phyloP scores from a whole-genome alignment of 73 alveolate genomes.

The Urostyla sp. region DNA sequence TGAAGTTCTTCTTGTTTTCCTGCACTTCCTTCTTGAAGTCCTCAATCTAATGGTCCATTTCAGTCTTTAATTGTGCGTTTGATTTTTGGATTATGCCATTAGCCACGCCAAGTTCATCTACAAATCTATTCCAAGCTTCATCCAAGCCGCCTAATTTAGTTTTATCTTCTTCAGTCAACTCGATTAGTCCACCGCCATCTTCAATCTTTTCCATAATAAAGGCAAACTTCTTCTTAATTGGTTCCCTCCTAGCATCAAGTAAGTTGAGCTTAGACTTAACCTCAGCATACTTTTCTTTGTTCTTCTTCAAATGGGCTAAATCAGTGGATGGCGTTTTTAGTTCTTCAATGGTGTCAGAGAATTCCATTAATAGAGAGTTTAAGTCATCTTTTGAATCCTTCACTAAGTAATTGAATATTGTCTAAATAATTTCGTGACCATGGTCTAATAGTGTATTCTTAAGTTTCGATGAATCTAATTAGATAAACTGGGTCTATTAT shows the following conservation, averaged over 20 bases:
- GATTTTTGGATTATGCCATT: slow-evolving; percentile 74
- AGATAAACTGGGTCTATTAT: slow-evolving; percentile 55
- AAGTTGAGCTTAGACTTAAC: slow-evolving; percentile 74
- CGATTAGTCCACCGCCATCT: slow-evolving; percentile 45
- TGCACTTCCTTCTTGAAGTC: slow-evolving; percentile 88
- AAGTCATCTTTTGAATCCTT: slow-evolving; percentile 77
- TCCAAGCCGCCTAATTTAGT: slow-evolving; percentile 49
- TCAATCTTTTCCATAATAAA: slow-evolving; percentile 63
- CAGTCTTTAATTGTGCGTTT: slow-evolving; percentile 75
- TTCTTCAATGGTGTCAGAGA: slow-evolving; percentile 67
- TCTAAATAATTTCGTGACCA: slow-evolving; percentile 62
- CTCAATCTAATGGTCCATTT: slow-evolving; percentile 78
- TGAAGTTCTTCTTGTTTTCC: slow-evolving; percentile 82
- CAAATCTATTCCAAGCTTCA: slow-evolving; percentile 85
- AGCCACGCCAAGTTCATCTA: slow-evolving; percentile 81
- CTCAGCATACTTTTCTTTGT: slow-evolving; percentile 75
- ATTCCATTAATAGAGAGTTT: slow-evolving; percentile 63
- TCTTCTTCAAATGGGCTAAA: slow-evolving; percentile 76
- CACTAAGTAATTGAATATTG: slow-evolving; percentile 49
- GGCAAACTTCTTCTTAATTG: slow-evolving; percentile 83
- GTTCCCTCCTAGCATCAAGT: slow-evolving; percentile 80
- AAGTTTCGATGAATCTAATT: slow-evolving; percentile 60
- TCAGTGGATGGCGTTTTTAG: slow-evolving; percentile 67
- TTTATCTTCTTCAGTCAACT: slow-evolving; percentile 68
- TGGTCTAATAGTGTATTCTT: slow-evolving; percentile 47